Base-by-base conservation (phyloP, 2,329 filamentous ascomycete species). In the Lasiodiplodia gonubiensis region DNA sequence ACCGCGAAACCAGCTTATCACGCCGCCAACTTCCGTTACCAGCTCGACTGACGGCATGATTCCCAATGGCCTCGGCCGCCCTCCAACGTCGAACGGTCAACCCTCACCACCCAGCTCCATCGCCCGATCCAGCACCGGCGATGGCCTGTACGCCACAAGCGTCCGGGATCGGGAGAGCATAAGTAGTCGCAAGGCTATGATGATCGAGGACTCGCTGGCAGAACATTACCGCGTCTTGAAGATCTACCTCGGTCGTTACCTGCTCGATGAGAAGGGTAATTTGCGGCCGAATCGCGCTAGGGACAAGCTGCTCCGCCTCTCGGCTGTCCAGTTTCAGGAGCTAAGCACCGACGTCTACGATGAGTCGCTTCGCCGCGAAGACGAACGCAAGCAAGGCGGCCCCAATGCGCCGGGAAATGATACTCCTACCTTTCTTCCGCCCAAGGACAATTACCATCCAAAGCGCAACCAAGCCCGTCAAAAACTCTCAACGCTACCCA, bases 391-490 rank as follows among this genome's bases (percentile, higher is more conserved):
- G 68, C 76, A 79, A 61, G 78, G 81, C 35, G 81, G 81, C n/a
- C 77, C 76, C 25, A 74, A 85, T 63, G 85, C 85, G 55, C 81
- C 81, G 35, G 79, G 80, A 55, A 81, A 78, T 72, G 73, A 77
- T 57, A 79, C 74, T 71, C 82, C 73, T 78, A 86, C 78, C 14
- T 96, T 89, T 76, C 86, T 99, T 6, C 82, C 92, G 27, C 92
- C 95, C n/a, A 93, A 94, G 77, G 86, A 90, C 71, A 90, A 89
- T 70, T 98, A 98, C 80, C 95, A 99, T 79, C 93, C 94, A 2
- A 99, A 98, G 81, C 90, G 95, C 70, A 99, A 99, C 77, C 94
- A 98, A 78, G 95, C 95, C n/a, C 88, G 95, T 49, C 93, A 97
- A 79, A 96, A 97, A 78, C 87, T 99, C 23, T 94, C 93, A 0